A percentile compares a stretch with the other conserved stretches of the same genome.
Conservation (phyloP, 2,329 filamentous ascomycete species). For the Diaporthe sp. region DNA sequence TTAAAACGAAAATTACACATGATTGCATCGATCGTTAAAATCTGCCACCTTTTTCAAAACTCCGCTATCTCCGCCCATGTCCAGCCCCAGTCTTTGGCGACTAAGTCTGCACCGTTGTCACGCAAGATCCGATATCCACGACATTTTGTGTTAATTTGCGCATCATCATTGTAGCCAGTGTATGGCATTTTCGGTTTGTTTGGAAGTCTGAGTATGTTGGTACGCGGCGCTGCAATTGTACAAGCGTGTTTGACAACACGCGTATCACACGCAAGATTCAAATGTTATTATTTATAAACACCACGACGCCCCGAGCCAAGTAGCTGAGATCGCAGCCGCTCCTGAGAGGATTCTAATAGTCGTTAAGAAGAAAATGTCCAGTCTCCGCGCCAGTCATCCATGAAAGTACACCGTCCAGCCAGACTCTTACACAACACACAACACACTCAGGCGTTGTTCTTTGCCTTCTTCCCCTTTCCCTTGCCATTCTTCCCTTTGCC, state of each 20-base stretch:
- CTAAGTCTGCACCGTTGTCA: not conserved
- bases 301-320: not conserved
- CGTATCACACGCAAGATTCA: not conserved
- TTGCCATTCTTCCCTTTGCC: not conserved
- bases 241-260: not conserved
- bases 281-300: not conserved
- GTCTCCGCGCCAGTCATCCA: not conserved
- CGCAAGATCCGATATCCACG: not conserved
- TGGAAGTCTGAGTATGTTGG: not conserved
- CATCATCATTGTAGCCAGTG: not conserved
- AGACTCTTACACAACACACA: not conserved
- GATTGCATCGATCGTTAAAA: not conserved
- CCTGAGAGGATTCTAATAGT: not conserved
- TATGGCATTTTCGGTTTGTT: not conserved
- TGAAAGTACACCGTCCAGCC: not conserved
- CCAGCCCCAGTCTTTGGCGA: not conserved
- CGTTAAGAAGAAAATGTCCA: not conserved
- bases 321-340: not conserved
- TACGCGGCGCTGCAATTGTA: too few species aligned
- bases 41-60: not conserved
- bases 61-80: not conserved
- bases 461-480: slow-evolving; percentile 6
- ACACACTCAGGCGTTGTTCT: not conserved
- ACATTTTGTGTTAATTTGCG: not conserved
- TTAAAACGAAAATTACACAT: too few species aligned